Evolutionary conservation across 768 basidiomycete genomes (phyloP), one percentile per base, ranked within the genome.

Genomic region (Trametes maxima): DNA sequence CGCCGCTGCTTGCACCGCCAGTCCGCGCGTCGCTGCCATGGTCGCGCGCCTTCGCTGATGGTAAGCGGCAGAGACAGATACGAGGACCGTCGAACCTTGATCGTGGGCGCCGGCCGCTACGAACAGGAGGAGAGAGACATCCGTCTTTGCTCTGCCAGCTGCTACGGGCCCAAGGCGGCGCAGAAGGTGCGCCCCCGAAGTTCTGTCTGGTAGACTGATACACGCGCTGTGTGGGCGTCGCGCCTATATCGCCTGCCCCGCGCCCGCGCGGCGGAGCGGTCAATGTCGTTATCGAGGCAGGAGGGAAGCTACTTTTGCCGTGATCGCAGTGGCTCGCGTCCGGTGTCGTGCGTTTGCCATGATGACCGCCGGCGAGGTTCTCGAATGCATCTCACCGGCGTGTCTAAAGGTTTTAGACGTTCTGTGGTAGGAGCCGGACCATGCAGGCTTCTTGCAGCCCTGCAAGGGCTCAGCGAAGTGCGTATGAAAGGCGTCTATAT

Each of bases 181-280:
- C 21, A 59, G 58, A 53, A 46, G 10, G 45, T 46, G 44, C 40
- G 50, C 25, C 24, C 40, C 21, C 19, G 24, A 33, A 25, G 40
- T 45, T 52, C 50, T 53, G 2, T 7, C 22, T 2, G 50, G 12
- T 21, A 33, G 47, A 46, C 44, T 59, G 58, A 59, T 59, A 45
- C 43, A 59, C 58, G 51, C 58, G 58, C 19, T 46, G 36, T 59
- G 58, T 59, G 51, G 58, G 58, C 50, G 58, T 52, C 37, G 40
- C 51, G 43, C 36, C 49, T 33, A 21, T 42, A 43, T 6, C 50
- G 43, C 57, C 42, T 46, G 3, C 45, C 12, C 13, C 10, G 44
- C 19, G 21, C 45, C 13, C 42, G 14, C 45, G 37, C 13, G 28
- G 19, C 21, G 22, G 24, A 19, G 19, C 28, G 25, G 33, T 19